A percentile compares a stretch with the other conserved stretches of the same genome.
phyloP scores from a whole-genome alignment of 1,139 yeast genomes.

The Kodamaea alishanica region DNA sequence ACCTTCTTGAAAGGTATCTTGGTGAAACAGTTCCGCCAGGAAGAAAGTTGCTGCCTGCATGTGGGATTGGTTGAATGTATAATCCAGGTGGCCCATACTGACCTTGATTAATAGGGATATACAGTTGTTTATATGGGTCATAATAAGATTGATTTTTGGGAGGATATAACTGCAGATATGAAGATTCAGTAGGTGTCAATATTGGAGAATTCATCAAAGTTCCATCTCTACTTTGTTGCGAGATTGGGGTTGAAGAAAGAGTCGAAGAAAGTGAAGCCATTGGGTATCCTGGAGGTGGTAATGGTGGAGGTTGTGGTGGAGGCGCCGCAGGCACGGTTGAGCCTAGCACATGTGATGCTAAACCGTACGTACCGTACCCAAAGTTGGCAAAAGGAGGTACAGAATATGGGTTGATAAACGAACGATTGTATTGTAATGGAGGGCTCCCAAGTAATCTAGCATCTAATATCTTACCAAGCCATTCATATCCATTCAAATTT shows the following conservation, averaged over 20 bases:
- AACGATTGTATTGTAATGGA: background rate
- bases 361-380: background rate
- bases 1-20: constrained; percentile 9
- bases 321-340: background rate
- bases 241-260: background rate
- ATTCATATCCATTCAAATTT: constrained; percentile 25
- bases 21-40: too few relatives aligned
- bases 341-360: too few relatives aligned
- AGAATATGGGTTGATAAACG: background rate
- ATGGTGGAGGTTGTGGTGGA: constrained; percentile 3
- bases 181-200: too few relatives aligned
- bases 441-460: constrained; percentile 12
- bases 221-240: background rate
- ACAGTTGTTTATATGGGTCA: too few relatives aligned
- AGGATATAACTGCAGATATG: too few relatives aligned
- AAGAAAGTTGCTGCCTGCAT: too few relatives aligned
- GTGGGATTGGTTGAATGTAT: too few relatives aligned
- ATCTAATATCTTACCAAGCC: constrained; percentile 20
- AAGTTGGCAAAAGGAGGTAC: background rate
- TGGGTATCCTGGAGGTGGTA: constrained; percentile 1
- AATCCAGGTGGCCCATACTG: too few relatives aligned
- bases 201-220: too few relatives aligned
- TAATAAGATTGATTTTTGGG: too few relatives aligned
- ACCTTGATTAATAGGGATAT: too few relatives aligned
- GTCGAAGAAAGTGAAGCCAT: background rate